phyloP scores from a whole-genome alignment of 495 filamentous ascomycete genomes.

The Penicillium dipodomyicola region DNA sequence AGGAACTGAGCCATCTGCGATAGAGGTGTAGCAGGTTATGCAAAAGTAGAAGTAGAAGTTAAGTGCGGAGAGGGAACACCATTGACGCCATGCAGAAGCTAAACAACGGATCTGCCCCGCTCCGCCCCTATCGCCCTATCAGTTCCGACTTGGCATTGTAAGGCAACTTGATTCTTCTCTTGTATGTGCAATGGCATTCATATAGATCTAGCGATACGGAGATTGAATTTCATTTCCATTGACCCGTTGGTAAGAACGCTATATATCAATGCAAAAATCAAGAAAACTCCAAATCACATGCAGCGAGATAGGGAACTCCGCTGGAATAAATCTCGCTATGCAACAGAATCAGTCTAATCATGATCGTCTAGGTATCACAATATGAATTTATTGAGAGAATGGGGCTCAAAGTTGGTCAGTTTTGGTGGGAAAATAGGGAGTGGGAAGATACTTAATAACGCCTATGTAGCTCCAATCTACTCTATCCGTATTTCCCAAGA shows the following conservation, averaged over 20 bases:
- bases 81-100: conserved; percentile 33
- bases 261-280: neutral
- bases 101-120: conserved; percentile 32
- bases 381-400: no score
- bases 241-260: neutral
- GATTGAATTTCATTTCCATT: neutral
- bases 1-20: conserved; percentile 75
- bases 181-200: neutral
- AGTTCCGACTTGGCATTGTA: neutral
- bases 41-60: conserved; percentile 14
- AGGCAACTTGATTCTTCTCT: neutral
- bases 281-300: conserved; percentile 18
- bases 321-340: conserved; percentile 2
- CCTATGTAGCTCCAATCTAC: no score
- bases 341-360: conserved; percentile 8
- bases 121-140: conserved; percentile 19
- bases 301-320: conserved; percentile 7
- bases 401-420: no score
- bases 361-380: conserved; percentile 11
- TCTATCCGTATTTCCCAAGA: no score
- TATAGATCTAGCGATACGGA: no score
- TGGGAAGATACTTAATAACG: no score
- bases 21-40: conserved; percentile 7
- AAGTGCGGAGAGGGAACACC: conserved; percentile 18
- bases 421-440: no score